Conservation (phyloP, 306 rosid species). For the Leucaena leucocephala region DNA sequence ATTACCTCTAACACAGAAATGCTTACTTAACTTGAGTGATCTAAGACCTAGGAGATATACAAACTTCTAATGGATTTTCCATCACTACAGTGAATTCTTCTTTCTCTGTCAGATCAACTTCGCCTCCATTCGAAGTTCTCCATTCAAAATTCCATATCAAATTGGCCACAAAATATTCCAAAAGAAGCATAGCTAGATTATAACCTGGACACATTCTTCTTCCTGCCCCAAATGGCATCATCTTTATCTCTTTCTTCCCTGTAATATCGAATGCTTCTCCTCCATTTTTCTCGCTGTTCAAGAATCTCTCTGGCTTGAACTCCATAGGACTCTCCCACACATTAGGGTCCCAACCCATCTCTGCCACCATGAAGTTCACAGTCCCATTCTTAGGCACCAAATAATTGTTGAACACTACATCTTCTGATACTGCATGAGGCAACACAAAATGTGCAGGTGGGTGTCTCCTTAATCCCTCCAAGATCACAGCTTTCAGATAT, state of each 20-base stretch:
- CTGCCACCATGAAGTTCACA: slow-evolving; percentile 15
- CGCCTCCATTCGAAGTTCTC: slow-evolving; percentile 12
- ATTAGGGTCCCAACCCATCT: slow-evolving; percentile 25
- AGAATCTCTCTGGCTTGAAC: slow-evolving; percentile 24
- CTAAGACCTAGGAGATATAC: not conserved
- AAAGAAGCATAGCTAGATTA: slow-evolving; percentile 1
- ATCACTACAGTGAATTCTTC: slow-evolving; percentile 14
- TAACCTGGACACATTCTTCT: slow-evolving; percentile 20
- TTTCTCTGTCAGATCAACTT: slow-evolving; percentile 28
- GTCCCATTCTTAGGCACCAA: slow-evolving; percentile 1
- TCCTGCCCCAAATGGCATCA: slow-evolving; percentile 24
- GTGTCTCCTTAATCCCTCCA: slow-evolving; percentile 8
- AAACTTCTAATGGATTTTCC: slow-evolving; percentile 21
- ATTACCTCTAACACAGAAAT: not conserved
- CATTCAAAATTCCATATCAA: slow-evolving; percentile 27
- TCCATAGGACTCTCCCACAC: slow-evolving; percentile 29
- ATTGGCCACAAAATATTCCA: slow-evolving; percentile 23
- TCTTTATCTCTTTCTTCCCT: slow-evolving; percentile 4
- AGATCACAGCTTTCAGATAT: slow-evolving; percentile 5
- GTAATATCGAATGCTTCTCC: slow-evolving; percentile 11
- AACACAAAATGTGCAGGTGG: slow-evolving; percentile 22
- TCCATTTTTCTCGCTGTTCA: slow-evolving; percentile 2
- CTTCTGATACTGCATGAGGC: slow-evolving; percentile 14
- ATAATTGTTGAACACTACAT: not conserved
- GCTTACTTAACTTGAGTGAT: not conserved